Conservation (phyloP, 345 rosid species). For the Durio zibethinus region DNA sequence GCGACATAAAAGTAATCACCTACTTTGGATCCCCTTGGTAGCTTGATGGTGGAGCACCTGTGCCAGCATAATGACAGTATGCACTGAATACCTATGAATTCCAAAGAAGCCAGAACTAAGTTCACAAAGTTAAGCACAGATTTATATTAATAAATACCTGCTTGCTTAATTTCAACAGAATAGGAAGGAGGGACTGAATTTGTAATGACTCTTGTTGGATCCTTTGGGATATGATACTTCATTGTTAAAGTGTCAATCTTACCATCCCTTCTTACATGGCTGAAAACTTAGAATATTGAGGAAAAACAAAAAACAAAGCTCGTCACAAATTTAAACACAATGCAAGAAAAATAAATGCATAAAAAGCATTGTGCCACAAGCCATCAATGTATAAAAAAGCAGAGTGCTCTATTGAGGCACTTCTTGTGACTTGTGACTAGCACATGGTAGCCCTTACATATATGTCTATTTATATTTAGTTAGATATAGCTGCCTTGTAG, state of each 20-base stretch:
- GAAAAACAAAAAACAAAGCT: neutral
- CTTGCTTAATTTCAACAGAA: constrained; percentile 29
- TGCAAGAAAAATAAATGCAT: constrained; percentile 7
- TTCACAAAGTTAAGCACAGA: constrained; percentile 12
- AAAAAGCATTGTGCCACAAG: constrained; percentile 1
- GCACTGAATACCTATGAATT: neutral
- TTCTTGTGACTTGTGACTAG: neutral
- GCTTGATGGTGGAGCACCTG: constrained; percentile 39
- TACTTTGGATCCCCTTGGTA: constrained; percentile 45
- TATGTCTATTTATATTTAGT: neutral
- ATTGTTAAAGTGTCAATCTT: constrained; percentile 14
- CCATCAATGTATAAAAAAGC: neutral
- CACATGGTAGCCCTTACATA: neutral
- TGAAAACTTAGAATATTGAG: constrained; percentile 4
- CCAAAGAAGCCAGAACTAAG: constrained; percentile 16
- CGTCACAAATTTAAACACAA: constrained; percentile 18
- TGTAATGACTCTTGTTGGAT: constrained; percentile 10
- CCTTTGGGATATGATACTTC: constrained; percentile 17
- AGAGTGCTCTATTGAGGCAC: neutral
- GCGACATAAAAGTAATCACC: constrained; percentile 18
- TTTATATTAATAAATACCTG: constrained; percentile 35
- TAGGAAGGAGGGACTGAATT: constrained; percentile 14
- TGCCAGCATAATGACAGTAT: constrained; percentile 22
- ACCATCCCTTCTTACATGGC: constrained; percentile 26
- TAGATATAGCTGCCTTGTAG: neutral